These are phyloP conservation scores for Kuraishia floccosa DNA, from an alignment of 805 yeast species.

Conservation along the genomic window DNA sequence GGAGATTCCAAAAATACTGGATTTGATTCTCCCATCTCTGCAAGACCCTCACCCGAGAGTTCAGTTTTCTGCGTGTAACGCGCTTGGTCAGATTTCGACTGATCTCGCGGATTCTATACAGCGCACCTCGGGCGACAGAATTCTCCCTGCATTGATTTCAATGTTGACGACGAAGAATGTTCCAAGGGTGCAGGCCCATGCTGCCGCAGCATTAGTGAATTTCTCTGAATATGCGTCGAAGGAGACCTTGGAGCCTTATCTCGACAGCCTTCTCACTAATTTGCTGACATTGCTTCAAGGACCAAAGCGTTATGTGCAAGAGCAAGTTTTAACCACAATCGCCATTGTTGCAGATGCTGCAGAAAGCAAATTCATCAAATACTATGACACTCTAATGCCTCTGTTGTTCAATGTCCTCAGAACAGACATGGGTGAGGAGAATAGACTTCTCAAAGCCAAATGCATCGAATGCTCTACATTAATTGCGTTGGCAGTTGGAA, in stretches of 20 bases:
- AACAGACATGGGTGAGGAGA: conserved; percentile 69
- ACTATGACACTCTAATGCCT: conserved; percentile 93
- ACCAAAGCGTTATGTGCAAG: conserved; percentile 90
- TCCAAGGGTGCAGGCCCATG: conserved; percentile 94
- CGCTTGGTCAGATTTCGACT: conserved; percentile 92
- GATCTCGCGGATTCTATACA: conserved; percentile 91
- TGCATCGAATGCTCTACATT: conserved; percentile 93
- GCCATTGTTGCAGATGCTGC: conserved; percentile 98
- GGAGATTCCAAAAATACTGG: conserved; percentile 74
- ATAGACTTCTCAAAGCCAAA: conserved; percentile 76
- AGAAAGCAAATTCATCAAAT: conserved; percentile 74
- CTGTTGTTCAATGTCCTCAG: conserved; percentile 66
- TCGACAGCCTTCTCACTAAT: conserved; percentile 70
- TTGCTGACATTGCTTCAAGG: conserved; percentile 68
- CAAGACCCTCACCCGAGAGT: conserved; percentile 87
- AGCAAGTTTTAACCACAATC: conserved; percentile 92
- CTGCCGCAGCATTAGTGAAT: conserved; percentile 96
- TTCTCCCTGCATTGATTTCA: conserved; percentile 82
- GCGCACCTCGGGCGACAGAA: conserved; percentile 62
- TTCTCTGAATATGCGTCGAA: conserved; percentile 87
- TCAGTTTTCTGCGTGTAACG: conserved; percentile 95
- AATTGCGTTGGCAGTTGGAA: conserved; percentile 91
- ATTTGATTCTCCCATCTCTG: conserved; percentile 76
- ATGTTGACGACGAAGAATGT: conserved; percentile 63
- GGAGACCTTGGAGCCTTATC: conserved; percentile 83